Base-by-base conservation (phyloP, 805 yeast species). In the Cyberlindnera nakhonratchasimensis region DNA sequence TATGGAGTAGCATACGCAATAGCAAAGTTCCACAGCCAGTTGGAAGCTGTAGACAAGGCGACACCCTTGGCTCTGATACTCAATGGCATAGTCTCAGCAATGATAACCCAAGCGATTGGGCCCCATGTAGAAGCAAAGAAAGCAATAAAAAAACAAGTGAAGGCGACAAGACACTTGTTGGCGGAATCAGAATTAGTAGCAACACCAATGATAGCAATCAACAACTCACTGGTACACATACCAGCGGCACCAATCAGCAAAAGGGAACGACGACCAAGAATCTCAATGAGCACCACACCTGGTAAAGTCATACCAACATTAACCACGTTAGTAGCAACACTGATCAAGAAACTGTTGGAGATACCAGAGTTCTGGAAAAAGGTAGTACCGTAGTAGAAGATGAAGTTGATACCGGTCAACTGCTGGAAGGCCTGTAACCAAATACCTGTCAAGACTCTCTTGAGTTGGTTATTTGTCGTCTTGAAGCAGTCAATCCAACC, bases 91-190 rank as follows among this genome's bases (percentile, higher is more conserved):
- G 75, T 65, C 54, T 77, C 83, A 54, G 80, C 79, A 54, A 67
- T 63, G 42, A 76, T 62, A 36, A 77, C 86, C 90, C 91, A 86
- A 29, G 77, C 79, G 47, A 76, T 78, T 29, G 93, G 89, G 61
- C 91, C 91, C 91, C 93, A 86, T 19, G 91, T 76, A 4, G 86
- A 72, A 8, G 93, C 95, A 67, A 84, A 83, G 61, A 81, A 80
- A 42, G 82, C 79, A 52, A 86, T 81, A 59, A 82, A 86, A 47
- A 75, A 48, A 61, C 79, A 77, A 5, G 70, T 62, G 52, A 75
- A 72, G 17, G 78, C 79, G 54, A 78, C 71, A 55, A 74, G 66
- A 34, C 69, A 73, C 59, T 72, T 69, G 39, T 71, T 66, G 9
- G 74, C 69, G 12, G 65, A 54, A 21, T 48, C 54, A 25, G 65